Conservation (phyloP, 1,284 basidiomycete species). For the Trametes hirsuta region DNA sequence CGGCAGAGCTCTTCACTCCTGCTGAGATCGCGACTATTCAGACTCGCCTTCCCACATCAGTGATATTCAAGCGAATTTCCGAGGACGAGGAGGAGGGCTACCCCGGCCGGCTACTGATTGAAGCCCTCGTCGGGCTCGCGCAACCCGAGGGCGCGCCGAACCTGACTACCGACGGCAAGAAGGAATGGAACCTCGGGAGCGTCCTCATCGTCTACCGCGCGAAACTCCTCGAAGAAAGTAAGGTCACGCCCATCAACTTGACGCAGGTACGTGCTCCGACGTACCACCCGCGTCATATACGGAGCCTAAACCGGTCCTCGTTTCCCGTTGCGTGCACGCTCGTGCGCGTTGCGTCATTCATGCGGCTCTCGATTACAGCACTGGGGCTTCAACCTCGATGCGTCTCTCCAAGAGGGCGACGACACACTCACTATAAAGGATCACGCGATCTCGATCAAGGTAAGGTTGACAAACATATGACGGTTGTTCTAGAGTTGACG, state of each 20-base stretch:
- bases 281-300: conserved; percentile 1
- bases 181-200: conserved; percentile 59
- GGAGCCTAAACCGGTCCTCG: too few species aligned
- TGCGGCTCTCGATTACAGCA: conserved; percentile 45
- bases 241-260: conserved; percentile 71
- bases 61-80: conserved; percentile 62
- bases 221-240: conserved; percentile 52
- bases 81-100: conserved; percentile 71
- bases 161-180: conserved; percentile 29
- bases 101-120: conserved; percentile 59
- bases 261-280: conserved; percentile 55
- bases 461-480: conserved; percentile 21
- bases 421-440: conserved; percentile 51
- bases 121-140: conserved; percentile 61
- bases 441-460: conserved; percentile 64
- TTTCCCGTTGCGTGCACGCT: neutral
- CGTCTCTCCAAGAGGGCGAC: conserved; percentile 47
- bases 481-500: neutral
- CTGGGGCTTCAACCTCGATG: conserved; percentile 82
- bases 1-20: conserved; percentile 57
- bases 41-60: conserved; percentile 38
- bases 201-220: conserved; percentile 69
- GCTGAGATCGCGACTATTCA: conserved; percentile 52
- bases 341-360: neutral
- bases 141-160: conserved; percentile 45